Evolutionary conservation across 768 basidiomycete genomes (phyloP), one percentile per base, ranked within the genome.

Genomic region (Agaricus sinodeliciosus): DNA sequence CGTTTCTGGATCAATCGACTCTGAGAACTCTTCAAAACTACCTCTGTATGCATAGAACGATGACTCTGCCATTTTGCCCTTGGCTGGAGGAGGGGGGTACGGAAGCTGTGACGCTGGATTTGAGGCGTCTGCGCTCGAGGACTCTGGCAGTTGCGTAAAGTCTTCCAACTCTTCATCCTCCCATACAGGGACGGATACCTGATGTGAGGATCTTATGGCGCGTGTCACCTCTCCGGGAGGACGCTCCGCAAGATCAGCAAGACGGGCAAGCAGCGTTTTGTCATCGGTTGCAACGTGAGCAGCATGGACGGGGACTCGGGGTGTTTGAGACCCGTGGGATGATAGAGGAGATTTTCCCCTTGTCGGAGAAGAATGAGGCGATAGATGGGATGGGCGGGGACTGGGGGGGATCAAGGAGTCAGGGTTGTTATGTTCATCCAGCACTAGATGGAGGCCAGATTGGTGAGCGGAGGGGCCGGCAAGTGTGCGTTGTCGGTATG

Each of bases 231-330:
- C 67, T 22, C 54, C 43, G 5, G 76, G 76, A n/a, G 83, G 83
- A 16, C 73, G 73, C 55, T 80, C 82, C 34, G 77, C 80, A 27
- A 79, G 57, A 34, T 70, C 70, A 1, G 70, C 75, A 39, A 85
- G 69, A 31, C 72, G 74, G 22, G 78, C 80, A 39, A 85, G 71
- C n/a, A 76, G 57, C 0, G 68, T 61, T 61, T 85, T 85, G 64
- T 85, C 84, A 61, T 85, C 84, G 1, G 75, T 82, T 15, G 84
- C 82, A 43, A 85, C 69, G 60, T 85, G 83, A n/a, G 78, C 82
- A 15, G 67, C 67, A 45, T 67, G 67, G 19, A 63, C 16, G 62
- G 61, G 27, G 61, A 59, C 3, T 57, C 57, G 59, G 5, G 49
- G 46, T 22, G 41, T 39, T 13, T 55, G 44, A 25, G 48, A 36